Percentiles rank a stretch among this genome's conserved stretches.
Conservation (phyloP, 2,329 filamentous ascomycete genomes). For the Mollisiaceae sp. region DNA sequence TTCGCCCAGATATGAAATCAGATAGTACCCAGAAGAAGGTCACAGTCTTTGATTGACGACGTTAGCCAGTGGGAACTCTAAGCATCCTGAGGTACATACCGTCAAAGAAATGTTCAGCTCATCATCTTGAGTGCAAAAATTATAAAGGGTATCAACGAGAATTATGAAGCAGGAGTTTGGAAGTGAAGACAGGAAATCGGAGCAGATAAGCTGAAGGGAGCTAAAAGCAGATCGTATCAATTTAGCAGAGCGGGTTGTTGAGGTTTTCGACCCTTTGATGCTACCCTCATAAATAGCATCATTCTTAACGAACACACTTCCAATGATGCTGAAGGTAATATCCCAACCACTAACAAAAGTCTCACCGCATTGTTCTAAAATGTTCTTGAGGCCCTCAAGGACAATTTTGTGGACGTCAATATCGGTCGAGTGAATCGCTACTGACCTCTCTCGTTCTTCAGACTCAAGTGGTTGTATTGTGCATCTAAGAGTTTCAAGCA, state of each 20-base stretch:
- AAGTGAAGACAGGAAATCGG: slow-evolving; percentile 82
- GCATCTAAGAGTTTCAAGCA: slow-evolving; percentile 69
- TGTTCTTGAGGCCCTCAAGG: slow-evolving; percentile 78
- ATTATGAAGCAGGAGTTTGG: slow-evolving; percentile 74
- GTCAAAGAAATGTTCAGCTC: slow-evolving; percentile 96
- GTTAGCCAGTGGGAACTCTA: slow-evolving; percentile 28
- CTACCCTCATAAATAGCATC: slow-evolving; percentile 29
- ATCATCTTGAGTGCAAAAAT: slow-evolving; percentile 86
- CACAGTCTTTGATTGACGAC: slow-evolving; percentile 64
- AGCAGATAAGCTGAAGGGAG: slow-evolving; percentile 90
- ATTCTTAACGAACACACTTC: slow-evolving; percentile 71
- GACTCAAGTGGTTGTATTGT: slow-evolving; percentile 65
- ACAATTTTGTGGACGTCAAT: slow-evolving; percentile 81
- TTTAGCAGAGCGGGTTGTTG: slow-evolving; percentile 66
- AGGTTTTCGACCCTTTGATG: slow-evolving; percentile 29
- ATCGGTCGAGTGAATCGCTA: slow-evolving; percentile 67
- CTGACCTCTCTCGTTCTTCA: slow-evolving; percentile 56
- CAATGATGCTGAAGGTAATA: slow-evolving; percentile 82
- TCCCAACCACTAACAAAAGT: slow-evolving; percentile 83
- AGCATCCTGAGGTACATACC: slow-evolving; percentile 51
- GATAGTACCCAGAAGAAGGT: slow-evolving; percentile 97
- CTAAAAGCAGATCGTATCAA: slow-evolving; percentile 87
- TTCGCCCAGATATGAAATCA: slow-evolving; percentile 75
- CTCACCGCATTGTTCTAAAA: slow-evolving; percentile 90
- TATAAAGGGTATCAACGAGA: slow-evolving; percentile 85